Evolutionary conservation across 2,329 filamentous ascomycete species (phyloP), one percentile per base, ranked within the genome.

Genomic region (Xylariomycetidae sp.): DNA sequence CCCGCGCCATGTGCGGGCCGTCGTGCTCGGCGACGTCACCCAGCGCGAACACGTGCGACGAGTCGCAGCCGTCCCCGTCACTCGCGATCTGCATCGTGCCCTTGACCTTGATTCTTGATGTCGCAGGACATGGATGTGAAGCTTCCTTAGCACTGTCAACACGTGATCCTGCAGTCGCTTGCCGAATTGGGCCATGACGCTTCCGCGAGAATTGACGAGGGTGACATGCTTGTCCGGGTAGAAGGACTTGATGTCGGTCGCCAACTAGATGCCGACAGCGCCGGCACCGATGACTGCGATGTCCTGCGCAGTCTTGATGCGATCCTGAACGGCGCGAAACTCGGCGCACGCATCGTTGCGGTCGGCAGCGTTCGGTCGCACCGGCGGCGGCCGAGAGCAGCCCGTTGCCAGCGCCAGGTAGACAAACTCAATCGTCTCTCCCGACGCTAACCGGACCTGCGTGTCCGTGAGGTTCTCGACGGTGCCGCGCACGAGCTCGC

Each of bases 11-110:
- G 18, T 56, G 60, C 9, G 54, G 52, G 0, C 52, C 52, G 1
- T 56, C 55, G n/a, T 60, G 60, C 9, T 65, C 62, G 10, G 70
- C 64, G 15, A 76, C 65, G 43, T 76, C 72, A 6, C 72, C 72
- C 1, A 68, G 50, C 1, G 70, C 69, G 44, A 70, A 75, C 10
- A 75, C 59, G 22, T 1, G 52, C 40, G 29, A 56, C n/a, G n/a
- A n/a, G n/a, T n/a, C n/a, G n/a, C 51, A 29, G 31, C 12, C 6
- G 3, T 3, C 22, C 4, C 26, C 31, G 2, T 44, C 25, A 34
- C 63, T 54, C 2, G 41, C 29, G 6, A 74, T 44, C 34, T 74
- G 70, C 7, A 76, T 51, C 1, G 64, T 70, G 2, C 59, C 52
- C 12, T 57, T 46, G 5, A 74, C 64, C 14, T 1, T 53, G 29